Evolutionary conservation across 495 filamentous ascomycete genomes (phyloP).

Genomic region (Saxophila tyrrhenica): DNA sequence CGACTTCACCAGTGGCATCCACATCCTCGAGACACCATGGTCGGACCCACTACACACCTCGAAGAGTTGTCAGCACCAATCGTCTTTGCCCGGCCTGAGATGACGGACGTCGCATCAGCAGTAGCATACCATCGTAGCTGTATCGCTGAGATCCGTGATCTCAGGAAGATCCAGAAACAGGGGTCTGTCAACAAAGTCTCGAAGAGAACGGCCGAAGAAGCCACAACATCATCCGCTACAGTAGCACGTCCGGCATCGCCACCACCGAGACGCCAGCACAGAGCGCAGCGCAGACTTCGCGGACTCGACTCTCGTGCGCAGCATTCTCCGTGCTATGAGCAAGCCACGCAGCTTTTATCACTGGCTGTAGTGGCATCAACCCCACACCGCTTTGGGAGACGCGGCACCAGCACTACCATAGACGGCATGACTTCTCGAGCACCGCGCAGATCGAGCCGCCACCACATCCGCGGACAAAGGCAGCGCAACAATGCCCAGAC

Average conservation of each 20-base stretch:
- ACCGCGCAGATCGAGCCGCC: neutral
- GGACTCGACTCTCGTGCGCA: neutral
- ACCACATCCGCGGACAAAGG: neutral
- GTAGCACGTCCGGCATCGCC: neutral
- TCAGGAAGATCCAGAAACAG: neutral
- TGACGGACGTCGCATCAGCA: neutral
- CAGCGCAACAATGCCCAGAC: too few species aligned
- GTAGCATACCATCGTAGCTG: neutral
- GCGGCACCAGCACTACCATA: neutral
- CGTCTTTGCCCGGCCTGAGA: neutral
- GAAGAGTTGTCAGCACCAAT: neutral
- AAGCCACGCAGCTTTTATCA: neutral
- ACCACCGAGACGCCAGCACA: neutral
- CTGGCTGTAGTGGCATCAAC: neutral
- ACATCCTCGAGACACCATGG: too few species aligned
- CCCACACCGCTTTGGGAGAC: neutral
- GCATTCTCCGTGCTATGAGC: neutral
- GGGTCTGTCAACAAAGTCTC: neutral
- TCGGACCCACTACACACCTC: too few species aligned
- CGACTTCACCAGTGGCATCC: too few species aligned
- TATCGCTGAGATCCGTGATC: neutral
- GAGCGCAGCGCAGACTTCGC: neutral
- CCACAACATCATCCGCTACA: neutral
- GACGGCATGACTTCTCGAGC: neutral
- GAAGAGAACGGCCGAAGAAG: neutral